Conservation (phyloP, 2,329 filamentous ascomycete genomes). For the Cercospora nicotianae region DNA sequence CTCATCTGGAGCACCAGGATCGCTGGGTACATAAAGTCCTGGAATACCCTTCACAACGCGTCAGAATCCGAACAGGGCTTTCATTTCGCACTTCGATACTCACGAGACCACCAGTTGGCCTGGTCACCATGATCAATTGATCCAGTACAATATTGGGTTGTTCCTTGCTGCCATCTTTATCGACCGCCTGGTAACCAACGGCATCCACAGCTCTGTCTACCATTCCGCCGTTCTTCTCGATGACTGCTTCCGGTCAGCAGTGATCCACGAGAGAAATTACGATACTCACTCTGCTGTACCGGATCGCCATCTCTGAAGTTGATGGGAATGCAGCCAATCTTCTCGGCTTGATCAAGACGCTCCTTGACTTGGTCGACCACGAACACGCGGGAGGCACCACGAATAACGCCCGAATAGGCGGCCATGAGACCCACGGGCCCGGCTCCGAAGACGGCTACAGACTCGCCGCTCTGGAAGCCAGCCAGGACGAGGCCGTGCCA, state of each 20-base stretch:
- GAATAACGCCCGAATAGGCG: conserved; percentile 61
- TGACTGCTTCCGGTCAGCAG: conserved; percentile 13
- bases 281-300: conserved; percentile 52
- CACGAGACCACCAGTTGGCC: conserved; percentile 60
- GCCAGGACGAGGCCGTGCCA: conserved; percentile 59
- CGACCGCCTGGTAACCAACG: conserved; percentile 65
- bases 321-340: conserved; percentile 62
- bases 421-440: conserved; percentile 67
- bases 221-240: conserved; percentile 21
- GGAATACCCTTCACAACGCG: conserved; percentile 8
- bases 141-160: conserved; percentile 64
- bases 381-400: conserved; percentile 62
- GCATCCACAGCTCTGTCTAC: conserved; percentile 62
- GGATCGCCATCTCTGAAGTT: conserved; percentile 62
- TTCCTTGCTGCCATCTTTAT: conserved; percentile 57
- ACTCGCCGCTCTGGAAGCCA: conserved; percentile 61
- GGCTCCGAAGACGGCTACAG: conserved; percentile 60
- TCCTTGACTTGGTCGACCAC: conserved; percentile 64
- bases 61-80: background rate
- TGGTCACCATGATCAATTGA: conserved; percentile 63
- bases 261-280: too few species aligned
- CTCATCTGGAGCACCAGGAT: conserved; percentile 64
- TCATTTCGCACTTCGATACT: conserved; percentile 37
- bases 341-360: conserved; percentile 58
- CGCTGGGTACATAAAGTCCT: conserved; percentile 45